Percentiles rank a stretch among this genome's conserved stretches.
Evolutionary conservation across 257 asterid genomes (phyloP).

Genomic region (Fraxinus cuspidata): DNA sequence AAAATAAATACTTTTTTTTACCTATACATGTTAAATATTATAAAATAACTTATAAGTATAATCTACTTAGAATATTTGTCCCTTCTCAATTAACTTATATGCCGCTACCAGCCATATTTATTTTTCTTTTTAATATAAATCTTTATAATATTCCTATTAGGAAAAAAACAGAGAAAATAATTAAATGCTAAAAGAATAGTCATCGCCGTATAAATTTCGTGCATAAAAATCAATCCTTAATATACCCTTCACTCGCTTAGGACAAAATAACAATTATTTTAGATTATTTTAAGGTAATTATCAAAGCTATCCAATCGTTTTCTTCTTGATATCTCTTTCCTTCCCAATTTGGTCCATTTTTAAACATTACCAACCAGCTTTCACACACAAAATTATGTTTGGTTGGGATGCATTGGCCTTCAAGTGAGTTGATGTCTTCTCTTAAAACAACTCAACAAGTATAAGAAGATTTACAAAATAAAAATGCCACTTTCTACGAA

Average conservation of each 20-base stretch:
- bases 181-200: neutral
- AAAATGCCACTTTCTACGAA: too few relatives aligned
- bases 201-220: neutral
- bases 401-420: too few relatives aligned
- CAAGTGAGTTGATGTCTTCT: too few relatives aligned
- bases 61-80: slow-evolving; percentile 1
- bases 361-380: too few relatives aligned
- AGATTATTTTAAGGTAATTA: neutral
- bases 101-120: slow-evolving; percentile 15
- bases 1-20: too few relatives aligned
- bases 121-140: neutral
- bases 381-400: too few relatives aligned
- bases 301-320: neutral
- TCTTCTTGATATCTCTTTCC: neutral
- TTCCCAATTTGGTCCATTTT: neutral
- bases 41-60: neutral
- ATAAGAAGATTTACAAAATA: too few relatives aligned
- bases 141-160: slow-evolving; percentile 15
- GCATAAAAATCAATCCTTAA: neutral
- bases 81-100: neutral
- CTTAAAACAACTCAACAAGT: too few relatives aligned
- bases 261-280: slow-evolving; percentile 16
- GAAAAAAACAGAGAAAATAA: slow-evolving; percentile 11
- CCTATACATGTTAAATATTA: neutral
- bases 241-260: slow-evolving; percentile 15